phyloP scores from a whole-genome alignment of 805 yeast species.

The Yamadazyma laniorum region DNA sequence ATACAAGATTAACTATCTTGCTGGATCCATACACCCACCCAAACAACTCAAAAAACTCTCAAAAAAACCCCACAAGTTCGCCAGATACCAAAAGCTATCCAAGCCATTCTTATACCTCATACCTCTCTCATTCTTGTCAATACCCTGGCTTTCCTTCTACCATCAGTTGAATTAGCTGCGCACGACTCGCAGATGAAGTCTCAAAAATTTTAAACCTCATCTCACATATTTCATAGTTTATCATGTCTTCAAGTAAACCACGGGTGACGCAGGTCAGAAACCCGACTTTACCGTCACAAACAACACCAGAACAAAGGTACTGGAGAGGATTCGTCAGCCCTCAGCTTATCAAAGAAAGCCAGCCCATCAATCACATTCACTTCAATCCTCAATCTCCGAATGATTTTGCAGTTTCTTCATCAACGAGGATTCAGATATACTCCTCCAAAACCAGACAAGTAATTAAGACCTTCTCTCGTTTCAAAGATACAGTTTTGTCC shows the following conservation, averaged over 20 bases:
- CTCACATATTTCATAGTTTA: slow-evolving; percentile 3
- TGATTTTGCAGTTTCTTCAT: slow-evolving; percentile 90
- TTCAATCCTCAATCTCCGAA: slow-evolving; percentile 75
- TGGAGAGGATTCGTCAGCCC: slow-evolving; percentile 88
- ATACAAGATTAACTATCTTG: too few species aligned
- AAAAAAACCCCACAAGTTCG: background rate
- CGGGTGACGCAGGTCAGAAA: slow-evolving; percentile 64
- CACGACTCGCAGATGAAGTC: slow-evolving; percentile 8
- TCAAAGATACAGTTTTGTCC: slow-evolving; percentile 87
- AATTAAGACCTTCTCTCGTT: slow-evolving; percentile 77
- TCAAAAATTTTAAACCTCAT: slow-evolving; percentile 11
- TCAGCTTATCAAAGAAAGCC: slow-evolving; percentile 88
- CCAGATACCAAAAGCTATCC: background rate
- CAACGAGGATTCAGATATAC: slow-evolving; percentile 88
- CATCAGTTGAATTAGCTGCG: too few species aligned
- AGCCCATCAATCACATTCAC: slow-evolving; percentile 81
- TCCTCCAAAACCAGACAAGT: slow-evolving; percentile 94
- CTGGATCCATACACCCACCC: too few species aligned
- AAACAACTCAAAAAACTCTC: background rate
- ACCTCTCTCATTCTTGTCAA: too few species aligned
- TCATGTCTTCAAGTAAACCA: slow-evolving; percentile 73
- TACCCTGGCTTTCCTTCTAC: too few species aligned
- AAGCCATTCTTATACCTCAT: too few species aligned
- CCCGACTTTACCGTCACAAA: slow-evolving; percentile 76
- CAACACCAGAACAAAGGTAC: slow-evolving; percentile 90